A percentile compares a stretch with the other conserved stretches of the same genome.
Evolutionary conservation across 2,329 filamentous ascomycete genomes (phyloP).

Genomic region (Alternaria arbusti): DNA sequence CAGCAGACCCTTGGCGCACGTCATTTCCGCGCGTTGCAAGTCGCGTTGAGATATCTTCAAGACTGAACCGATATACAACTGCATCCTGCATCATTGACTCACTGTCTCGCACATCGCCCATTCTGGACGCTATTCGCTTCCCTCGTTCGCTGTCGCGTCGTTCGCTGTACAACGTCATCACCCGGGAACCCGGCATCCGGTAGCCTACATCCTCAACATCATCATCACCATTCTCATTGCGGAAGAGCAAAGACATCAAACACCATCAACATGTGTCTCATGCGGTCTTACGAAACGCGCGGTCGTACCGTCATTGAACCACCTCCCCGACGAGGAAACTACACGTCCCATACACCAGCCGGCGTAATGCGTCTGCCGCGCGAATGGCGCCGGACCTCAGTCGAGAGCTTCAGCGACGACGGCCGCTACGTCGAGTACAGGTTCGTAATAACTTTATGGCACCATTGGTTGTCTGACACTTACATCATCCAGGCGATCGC

Average conservation of each 20-base stretch:
- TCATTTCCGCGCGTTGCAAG: slow-evolving; percentile 5
- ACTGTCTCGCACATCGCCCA: neutral
- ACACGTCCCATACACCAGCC: slow-evolving; percentile 41
- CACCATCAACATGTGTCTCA: slow-evolving; percentile 39
- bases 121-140: neutral
- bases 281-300: slow-evolving; percentile 38
- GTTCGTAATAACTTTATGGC: neutral
- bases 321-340: slow-evolving; percentile 39
- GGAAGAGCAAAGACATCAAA: neutral
- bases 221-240: neutral
- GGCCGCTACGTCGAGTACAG: slow-evolving; percentile 30
- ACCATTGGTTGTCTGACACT: neutral
- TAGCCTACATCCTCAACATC: neutral
- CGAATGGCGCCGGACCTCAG: slow-evolving; percentile 32
- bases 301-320: slow-evolving; percentile 38
- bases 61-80: neutral
- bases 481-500: slow-evolving; percentile 14
- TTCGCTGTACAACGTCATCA: slow-evolving; percentile 5
- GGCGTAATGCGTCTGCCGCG: slow-evolving; percentile 43
- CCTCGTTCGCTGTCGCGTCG: neutral
- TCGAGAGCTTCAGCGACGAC: slow-evolving; percentile 25
- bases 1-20: slow-evolving; percentile 13
- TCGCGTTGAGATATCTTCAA: neutral
- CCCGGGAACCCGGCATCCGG: neutral
- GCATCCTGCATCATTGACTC: neutral